Percentiles rank a stretch among this genome's conserved stretches.
phyloP scores from a whole-genome alignment of 805 yeast species.

The Candida maesae region DNA sequence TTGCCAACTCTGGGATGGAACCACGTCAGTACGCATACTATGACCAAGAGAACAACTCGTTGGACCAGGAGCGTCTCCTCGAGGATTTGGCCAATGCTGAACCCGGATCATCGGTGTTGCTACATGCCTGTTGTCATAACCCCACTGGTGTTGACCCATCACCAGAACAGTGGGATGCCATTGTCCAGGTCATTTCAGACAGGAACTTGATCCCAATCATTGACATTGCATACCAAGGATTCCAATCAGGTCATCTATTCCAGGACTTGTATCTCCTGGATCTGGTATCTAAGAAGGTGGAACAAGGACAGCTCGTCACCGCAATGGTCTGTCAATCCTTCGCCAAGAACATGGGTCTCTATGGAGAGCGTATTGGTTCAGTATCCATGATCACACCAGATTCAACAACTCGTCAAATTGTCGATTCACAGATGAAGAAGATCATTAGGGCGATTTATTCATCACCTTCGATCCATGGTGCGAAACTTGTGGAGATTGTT shows the following conservation, averaged over 20 bases:
- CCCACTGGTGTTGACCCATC: conserved; percentile 96
- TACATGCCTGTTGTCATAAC: conserved; percentile 96
- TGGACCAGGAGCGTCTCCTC: conserved; percentile 64
- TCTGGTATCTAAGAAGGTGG: conserved; percentile 38
- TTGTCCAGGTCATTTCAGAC: conserved; percentile 56
- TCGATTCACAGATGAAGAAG: conserved; percentile 79
- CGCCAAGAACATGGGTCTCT: conserved; percentile 92
- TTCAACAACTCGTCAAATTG: conserved; percentile 43
- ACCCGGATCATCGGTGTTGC: conserved; percentile 60
- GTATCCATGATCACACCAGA: conserved; percentile 59
- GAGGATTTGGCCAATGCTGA: conserved; percentile 52
- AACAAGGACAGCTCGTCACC: conserved; percentile 43
- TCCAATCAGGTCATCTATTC: conserved; percentile 79
- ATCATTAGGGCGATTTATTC: conserved; percentile 85
- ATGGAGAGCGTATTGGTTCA: conserved; percentile 94
- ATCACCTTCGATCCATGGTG: conserved; percentile 93
- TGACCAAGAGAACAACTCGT: conserved; percentile 53
- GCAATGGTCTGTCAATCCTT: conserved; percentile 80
- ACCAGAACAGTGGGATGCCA: conserved; percentile 72
- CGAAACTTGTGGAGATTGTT: conserved; percentile 79
- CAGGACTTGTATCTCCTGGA: conserved; percentile 62
- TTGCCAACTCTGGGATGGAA: conserved; percentile 65
- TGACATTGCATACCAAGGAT: conserved; percentile 96
- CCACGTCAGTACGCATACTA: conserved; percentile 68
- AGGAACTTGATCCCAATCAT: conserved; percentile 72